Conservation (phyloP, 2,329 filamentous ascomycete genomes). For the Westerdykella ornata region DNA sequence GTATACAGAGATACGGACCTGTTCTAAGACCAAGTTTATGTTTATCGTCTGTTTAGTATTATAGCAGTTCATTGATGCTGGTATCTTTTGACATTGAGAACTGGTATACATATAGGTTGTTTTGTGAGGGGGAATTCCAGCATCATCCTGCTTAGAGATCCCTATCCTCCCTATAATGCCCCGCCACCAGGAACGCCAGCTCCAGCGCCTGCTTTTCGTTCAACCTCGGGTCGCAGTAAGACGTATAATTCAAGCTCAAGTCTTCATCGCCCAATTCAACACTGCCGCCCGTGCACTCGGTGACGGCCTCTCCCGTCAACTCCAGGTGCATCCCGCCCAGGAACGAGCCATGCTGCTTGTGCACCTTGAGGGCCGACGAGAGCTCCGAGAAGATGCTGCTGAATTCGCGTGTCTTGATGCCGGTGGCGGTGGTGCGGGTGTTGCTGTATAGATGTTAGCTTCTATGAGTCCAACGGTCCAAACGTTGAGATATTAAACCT, state of each 20-base stretch:
- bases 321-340: conserved; percentile 93
- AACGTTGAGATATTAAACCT: conserved; percentile 12
- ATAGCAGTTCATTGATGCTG: too few relatives aligned
- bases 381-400: conserved; percentile 84
- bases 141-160: conserved; percentile 5
- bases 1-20: too few relatives aligned
- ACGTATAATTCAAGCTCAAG: conserved; percentile 83
- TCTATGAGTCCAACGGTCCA: background rate
- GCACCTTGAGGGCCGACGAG: conserved; percentile 73
- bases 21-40: too few relatives aligned
- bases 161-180: conserved; percentile 57
- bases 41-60: too few relatives aligned
- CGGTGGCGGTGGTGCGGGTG: conserved; percentile 58
- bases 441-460: conserved; percentile 38
- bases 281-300: conserved; percentile 88
- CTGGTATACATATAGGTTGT: too few relatives aligned
- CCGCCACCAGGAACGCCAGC: conserved; percentile 86
- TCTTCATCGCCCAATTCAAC: conserved; percentile 83
- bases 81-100: too few relatives aligned
- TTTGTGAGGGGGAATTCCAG: too few relatives aligned
- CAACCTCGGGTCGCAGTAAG: conserved; percentile 87
- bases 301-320: conserved; percentile 90
- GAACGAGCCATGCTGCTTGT: conserved; percentile 75
- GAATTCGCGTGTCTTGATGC: conserved; percentile 91
- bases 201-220: conserved; percentile 98